Evolutionary conservation across 2,329 filamentous ascomycete genomes (phyloP).

Genomic region (Didymella exigua): DNA sequence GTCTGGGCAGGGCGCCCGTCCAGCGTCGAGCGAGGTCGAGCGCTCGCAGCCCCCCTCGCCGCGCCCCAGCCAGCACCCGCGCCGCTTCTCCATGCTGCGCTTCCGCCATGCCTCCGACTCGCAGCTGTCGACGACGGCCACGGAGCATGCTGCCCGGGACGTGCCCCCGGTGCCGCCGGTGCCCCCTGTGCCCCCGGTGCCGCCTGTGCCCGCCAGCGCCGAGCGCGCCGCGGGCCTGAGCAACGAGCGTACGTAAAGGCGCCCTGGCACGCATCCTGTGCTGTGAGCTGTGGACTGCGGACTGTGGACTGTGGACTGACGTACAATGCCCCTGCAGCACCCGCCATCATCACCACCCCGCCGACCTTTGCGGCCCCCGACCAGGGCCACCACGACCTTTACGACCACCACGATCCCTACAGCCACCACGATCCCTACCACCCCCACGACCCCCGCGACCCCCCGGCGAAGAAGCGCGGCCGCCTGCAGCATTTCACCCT

Average conservation of each 20-base stretch:
- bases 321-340: slow-evolving; percentile 45
- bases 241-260: slow-evolving; percentile 2
- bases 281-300: slow-evolving; percentile 30
- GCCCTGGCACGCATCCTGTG: background rate
- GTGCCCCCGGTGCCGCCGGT: slow-evolving; percentile 41
- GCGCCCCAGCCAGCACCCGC: slow-evolving; percentile 45
- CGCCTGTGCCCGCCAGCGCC: slow-evolving; percentile 39
- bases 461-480: slow-evolving; percentile 33
- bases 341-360: slow-evolving; percentile 86
- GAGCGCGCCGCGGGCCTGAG: slow-evolving; percentile 8
- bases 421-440: slow-evolving; percentile 80
- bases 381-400: background rate
- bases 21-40: slow-evolving; percentile 31
- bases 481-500: slow-evolving; percentile 45
- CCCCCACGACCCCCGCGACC: slow-evolving; percentile 43
- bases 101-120: slow-evolving; percentile 94
- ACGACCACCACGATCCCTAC: too few species aligned
- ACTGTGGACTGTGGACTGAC: slow-evolving; percentile 43
- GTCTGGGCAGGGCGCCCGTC: slow-evolving; percentile 45
- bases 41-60: slow-evolving; percentile 27
- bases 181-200: slow-evolving; percentile 52
- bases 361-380: slow-evolving; percentile 65
- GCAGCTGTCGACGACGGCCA: slow-evolving; percentile 78
- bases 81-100: slow-evolving; percentile 72
- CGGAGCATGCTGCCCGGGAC: slow-evolving; percentile 66